Conservation (phyloP, 495 filamentous ascomycete species). For the Hypoxylon subgilvum region DNA sequence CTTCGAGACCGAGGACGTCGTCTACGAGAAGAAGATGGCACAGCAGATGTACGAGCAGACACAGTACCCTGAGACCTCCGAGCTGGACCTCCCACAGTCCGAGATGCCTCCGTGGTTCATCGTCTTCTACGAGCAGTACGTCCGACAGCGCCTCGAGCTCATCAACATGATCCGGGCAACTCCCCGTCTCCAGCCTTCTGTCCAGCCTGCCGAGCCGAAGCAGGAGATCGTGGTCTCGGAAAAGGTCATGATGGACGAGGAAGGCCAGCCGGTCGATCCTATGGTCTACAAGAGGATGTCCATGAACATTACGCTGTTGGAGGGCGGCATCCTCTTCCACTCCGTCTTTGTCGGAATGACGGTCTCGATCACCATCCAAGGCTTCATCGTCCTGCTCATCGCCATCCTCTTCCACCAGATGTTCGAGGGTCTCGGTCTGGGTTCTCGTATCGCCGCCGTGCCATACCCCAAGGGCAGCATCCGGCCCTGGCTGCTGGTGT, state of each 20-base stretch:
- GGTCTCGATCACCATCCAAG: slow-evolving; percentile 66
- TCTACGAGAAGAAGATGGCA: slow-evolving; percentile 51
- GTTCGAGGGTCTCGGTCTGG: slow-evolving; percentile 73
- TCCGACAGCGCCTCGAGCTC: slow-evolving; percentile 58
- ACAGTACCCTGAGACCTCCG: slow-evolving; percentile 31
- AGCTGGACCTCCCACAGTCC: slow-evolving; percentile 41
- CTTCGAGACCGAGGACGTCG: slow-evolving; percentile 44
- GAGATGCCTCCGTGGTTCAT: slow-evolving; percentile 63
- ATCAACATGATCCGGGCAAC: slow-evolving; percentile 50
- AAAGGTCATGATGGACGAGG: slow-evolving; percentile 44
- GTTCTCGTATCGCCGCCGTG: slow-evolving; percentile 65
- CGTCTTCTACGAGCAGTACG: slow-evolving; percentile 62
- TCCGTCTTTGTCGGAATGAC: slow-evolving; percentile 73
- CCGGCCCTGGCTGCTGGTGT: slow-evolving; percentile 68
- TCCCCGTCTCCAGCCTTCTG: neutral
- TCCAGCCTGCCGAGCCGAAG: slow-evolving; percentile 10
- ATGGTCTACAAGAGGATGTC: slow-evolving; percentile 55
- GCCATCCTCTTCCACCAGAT: slow-evolving; percentile 75
- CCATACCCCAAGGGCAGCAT: slow-evolving; percentile 55
- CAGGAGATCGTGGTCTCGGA: slow-evolving; percentile 36
- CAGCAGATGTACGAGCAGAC: slow-evolving; percentile 46
- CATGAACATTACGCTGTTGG: slow-evolving; percentile 61
- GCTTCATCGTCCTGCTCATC: slow-evolving; percentile 70
- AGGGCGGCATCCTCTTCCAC: slow-evolving; percentile 66
- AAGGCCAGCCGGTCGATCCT: slow-evolving; percentile 51